Conservation (phyloP, 2,329 filamentous ascomycete genomes). For the Fusarium dlaminii region DNA sequence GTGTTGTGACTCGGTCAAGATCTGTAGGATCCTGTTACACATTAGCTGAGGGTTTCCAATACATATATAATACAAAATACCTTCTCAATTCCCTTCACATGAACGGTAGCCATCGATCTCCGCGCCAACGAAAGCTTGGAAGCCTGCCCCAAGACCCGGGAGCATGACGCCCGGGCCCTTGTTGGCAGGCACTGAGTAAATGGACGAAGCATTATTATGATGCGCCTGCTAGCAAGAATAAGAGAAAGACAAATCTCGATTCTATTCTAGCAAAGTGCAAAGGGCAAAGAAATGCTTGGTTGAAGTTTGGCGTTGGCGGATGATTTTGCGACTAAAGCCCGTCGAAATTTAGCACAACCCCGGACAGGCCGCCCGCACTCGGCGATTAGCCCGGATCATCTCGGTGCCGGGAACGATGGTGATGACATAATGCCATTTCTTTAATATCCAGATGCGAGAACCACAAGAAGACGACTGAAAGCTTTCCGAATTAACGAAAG, state of each 20-base stretch:
- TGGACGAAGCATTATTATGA: constrained; percentile 48
- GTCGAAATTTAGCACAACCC: constrained; percentile 40
- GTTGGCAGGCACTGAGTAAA: constrained; percentile 47
- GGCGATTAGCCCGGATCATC: constrained; percentile 45
- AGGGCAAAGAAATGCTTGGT: constrained; percentile 13
- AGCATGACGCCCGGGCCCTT: constrained; percentile 39
- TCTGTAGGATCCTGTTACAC: constrained; percentile 77
- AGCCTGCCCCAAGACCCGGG: constrained; percentile 37
- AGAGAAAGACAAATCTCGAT: neutral
- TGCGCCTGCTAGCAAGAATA: constrained; percentile 15
- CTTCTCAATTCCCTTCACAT: constrained; percentile 50
- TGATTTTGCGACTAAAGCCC: constrained; percentile 38
- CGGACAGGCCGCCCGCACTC: constrained; percentile 38
- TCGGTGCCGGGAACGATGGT: constrained; percentile 33
- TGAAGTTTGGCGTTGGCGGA: constrained; percentile 11
- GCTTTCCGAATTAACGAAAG: neutral
- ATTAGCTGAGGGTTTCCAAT: neutral
- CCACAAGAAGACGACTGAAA: neutral
- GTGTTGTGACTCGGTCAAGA: constrained; percentile 85
- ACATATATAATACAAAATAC: constrained; percentile 20
- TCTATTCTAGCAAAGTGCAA: constrained; percentile 26
- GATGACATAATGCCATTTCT: constrained; percentile 36
- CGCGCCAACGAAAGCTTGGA: constrained; percentile 36
- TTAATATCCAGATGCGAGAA: neutral
- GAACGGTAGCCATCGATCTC: constrained; percentile 47